Evolutionary conservation across 164 flowering plant genomes (phyloP), one percentile per base, ranked within the genome.

Genomic region (Pachysandra terminalis): DNA sequence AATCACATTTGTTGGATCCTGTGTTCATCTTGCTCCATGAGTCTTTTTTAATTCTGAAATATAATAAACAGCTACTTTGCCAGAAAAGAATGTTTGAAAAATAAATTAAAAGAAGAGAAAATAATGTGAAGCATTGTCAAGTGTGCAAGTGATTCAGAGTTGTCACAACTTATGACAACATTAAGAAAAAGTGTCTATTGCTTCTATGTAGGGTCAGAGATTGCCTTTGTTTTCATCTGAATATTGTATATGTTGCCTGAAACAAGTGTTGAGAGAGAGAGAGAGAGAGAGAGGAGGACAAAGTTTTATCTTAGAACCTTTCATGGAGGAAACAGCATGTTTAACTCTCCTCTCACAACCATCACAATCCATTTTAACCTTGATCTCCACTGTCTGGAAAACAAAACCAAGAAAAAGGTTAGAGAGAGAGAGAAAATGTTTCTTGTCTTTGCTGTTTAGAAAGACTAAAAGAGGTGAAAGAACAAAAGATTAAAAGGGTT

Each of bases 361-460:
- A 77, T 89, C 91, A 72, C 91, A 89, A 78, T 86, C 91, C 88
- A 89, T 86, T 68, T 87, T 90, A 65, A 90, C 92, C 71, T 84
- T 90, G 73, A 90, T 81, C 74, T 90, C 96, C 48, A 90, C 92
- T 56, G 92, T 87, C 96, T 90, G 78, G 55, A 15, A 53, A 40
- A 61, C 17, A 35, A 67, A 49, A 45, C 1, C 17, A 54, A 49
- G n/a, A n/a, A n/a, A n/a, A n/a, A n/a, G n/a, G n/a, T n/a, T n/a
- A 55, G 17, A 23, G 37, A 26, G 27, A 59, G 55, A 19, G 55
- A 35, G 53, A 45, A 45, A 45, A 5, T 5, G 51, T 45, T 10
- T 12, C 15, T 45, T 45, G 1, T 13, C 1, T 45, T 45, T 40
- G n/a, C 56, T 16, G 26, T 19, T 27, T 0, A 7, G n/a, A 48